A percentile compares a stretch with the other conserved stretches of the same genome.
Conservation (phyloP, 176 grass and related monocot genomes). For the Cenchrus americanus region DNA sequence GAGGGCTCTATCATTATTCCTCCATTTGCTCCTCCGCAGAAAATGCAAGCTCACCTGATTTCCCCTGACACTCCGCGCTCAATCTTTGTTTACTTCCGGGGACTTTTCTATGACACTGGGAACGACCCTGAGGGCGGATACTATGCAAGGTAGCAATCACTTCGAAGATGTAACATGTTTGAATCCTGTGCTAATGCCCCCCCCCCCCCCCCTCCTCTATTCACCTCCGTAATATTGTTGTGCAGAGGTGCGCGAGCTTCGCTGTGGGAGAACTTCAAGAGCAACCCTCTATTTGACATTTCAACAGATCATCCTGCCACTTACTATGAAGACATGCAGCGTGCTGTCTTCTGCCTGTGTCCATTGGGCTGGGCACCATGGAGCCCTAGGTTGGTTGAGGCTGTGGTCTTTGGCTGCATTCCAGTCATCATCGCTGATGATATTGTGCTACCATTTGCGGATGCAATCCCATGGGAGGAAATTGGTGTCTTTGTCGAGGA, state of each 20-base stretch:
- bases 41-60: constrained; percentile 96
- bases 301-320: constrained; percentile 90
- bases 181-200: not conserved
- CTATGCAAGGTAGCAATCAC: constrained; percentile 76
- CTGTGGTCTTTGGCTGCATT: constrained; percentile 92
- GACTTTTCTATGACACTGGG: constrained; percentile 92
- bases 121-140: constrained; percentile 96
- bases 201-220: constrained; percentile 2
- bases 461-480: constrained; percentile 96
- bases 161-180: constrained; percentile 20
- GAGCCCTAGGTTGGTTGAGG: constrained; percentile 95
- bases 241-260: constrained; percentile 85
- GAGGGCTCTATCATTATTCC: constrained; percentile 94
- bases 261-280: constrained; percentile 97
- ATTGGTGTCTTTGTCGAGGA: constrained; percentile 90
- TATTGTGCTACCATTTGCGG: constrained; percentile 91
- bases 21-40: constrained; percentile 91
- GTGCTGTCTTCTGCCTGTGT: constrained; percentile 88
- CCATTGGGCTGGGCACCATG: constrained; percentile 98
- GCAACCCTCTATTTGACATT: constrained; percentile 91
- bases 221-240: constrained; percentile 36
- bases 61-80: constrained; percentile 85
- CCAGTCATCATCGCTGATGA: constrained; percentile 94
- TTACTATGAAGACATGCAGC: constrained; percentile 98
- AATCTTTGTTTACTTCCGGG: constrained; percentile 94